phyloP scores from a whole-genome alignment of 2,329 filamentous ascomycete species.

The Trichophyton rubrum region DNA sequence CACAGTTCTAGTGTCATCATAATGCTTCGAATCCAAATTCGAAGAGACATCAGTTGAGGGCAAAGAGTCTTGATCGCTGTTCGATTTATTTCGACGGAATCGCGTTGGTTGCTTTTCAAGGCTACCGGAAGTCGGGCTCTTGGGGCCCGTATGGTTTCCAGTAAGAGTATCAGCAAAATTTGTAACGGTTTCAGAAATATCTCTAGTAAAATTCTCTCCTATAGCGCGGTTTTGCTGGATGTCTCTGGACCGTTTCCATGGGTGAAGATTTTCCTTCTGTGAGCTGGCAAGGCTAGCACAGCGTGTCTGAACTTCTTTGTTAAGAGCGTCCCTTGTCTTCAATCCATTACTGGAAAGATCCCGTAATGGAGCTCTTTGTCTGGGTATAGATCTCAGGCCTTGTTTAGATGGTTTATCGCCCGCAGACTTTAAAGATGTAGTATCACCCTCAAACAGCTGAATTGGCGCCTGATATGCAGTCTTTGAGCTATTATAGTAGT shows the following conservation, averaged over 20 bases:
- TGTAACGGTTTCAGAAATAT: not conserved
- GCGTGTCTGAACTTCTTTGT: constrained; percentile 31
- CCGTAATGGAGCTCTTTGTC: constrained; percentile 20
- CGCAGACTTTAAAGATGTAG: not conserved
- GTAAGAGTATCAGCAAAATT: not conserved
- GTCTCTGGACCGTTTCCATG: constrained; percentile 15
- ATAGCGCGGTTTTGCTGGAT: not conserved
- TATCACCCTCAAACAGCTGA: not conserved
- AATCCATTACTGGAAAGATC: constrained; percentile 18
- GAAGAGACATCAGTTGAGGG: not conserved
- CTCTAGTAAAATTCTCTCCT: not conserved
- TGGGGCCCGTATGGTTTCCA: no score
- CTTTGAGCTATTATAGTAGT: not conserved
- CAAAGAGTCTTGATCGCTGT: not conserved
- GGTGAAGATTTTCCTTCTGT: constrained; percentile 31
- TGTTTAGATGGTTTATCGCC: not conserved
- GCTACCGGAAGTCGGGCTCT: not conserved
- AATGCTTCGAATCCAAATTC: not conserved
- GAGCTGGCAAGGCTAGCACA: constrained; percentile 25
- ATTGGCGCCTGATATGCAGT: not conserved
- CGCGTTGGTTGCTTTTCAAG: not conserved
- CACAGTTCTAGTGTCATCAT: not conserved
- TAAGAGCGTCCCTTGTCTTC: constrained; percentile 25
- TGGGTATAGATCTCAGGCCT: not conserved
- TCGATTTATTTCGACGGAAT: not conserved